Evolutionary conservation across 2,329 filamentous ascomycete species (phyloP), one percentile per base, ranked within the genome.

Genomic region (Phyllosticta citribraziliensis): DNA sequence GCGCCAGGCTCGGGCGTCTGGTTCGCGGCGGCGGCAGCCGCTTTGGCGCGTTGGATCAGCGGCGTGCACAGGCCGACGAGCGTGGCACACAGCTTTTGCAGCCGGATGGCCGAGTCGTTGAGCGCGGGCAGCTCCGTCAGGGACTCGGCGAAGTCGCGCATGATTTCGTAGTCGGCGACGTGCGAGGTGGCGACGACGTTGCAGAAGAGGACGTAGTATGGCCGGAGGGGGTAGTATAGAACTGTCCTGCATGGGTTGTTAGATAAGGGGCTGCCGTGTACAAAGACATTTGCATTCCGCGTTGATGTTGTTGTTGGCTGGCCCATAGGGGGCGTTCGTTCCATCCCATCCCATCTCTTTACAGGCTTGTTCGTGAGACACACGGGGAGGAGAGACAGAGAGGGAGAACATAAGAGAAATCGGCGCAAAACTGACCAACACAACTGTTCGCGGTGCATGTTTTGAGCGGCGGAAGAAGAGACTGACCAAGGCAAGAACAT

Each of bases 171-270:
- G 53, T 73, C 70, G 25, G 53, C 59, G 5, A 59, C 62, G 53
- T 72, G 66, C 12, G 69, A 72, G 1, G 71, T 72, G 14, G 70
- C 70, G n/a, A 72, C 70, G 1, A 73, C 70, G 52, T 73, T 72
- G 64, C 71, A 73, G 58, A 73, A 73, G 25, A 73, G 66, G 14
- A 72, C 70, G 58, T 71, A 73, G 64, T 72, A 73, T 1, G 71
- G 70, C 33, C 67, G 69, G 2, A 73, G 63, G 5, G 71, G 69
- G 51, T 71, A 71, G 10, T 70, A 72, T 11, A 72, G 67, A 54
- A 72, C 68, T 1, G 68, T 71, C 71, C 71, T 72, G 14, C 25
- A 27, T 9, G 27, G 27, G 6, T 5, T 20, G 12, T 3, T 10
- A 22, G 22, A 22, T 22, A 22, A 22, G 22, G 22, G 22, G 22